Evolutionary conservation across 2,329 filamentous ascomycete genomes (phyloP), one percentile per base, ranked within the genome.

Genomic region (Hypoxylon sp.): DNA sequence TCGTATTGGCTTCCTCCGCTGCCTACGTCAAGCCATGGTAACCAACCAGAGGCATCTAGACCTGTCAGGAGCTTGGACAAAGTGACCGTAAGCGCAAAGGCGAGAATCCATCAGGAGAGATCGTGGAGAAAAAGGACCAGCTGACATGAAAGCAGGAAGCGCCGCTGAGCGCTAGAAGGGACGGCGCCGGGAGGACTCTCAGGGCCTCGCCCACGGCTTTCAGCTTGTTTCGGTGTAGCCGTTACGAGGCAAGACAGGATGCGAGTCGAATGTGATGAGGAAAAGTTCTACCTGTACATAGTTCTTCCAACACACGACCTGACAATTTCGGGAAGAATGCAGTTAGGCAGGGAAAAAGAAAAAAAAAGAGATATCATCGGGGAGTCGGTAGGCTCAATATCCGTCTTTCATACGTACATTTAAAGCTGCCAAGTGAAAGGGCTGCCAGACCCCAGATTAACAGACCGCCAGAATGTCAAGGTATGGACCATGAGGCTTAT

Each of bases 101-200:
- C 17, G 40, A 43, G 45, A 40, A 38, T 33, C 29, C 37, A 50
- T 50, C 29, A 40, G 38, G 27, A 18, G 35, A 40, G 40, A 56
- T 60, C 47, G 31, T 48, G 38, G 57, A 53, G 48, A 60, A 56
- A 47, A n/a, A 45, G 29, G 52, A 55, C 47, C 48, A 60, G 52
- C 48, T 56, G 57, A 56, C 52, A 49, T 53, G 17, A 37, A 40
- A 21, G 23, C 23, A 24, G 9, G 21, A 47, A 18, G 47, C 31
- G 24, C 29, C 33, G 24, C 20, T 24, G 38, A 11, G 26, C 26
- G 48, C 48, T 40, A 51, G 21, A 35, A 35, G 11, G 20, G 35
- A 40, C 43, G 18, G 46, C 31, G 43, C 26, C 17, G 42, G 40
- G 23, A 37, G 21, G 26, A 29, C 8, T 38, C 10, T 27, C 23